These are phyloP conservation scores for Lactarius hatsudake DNA, from an alignment of 768 basidiomycete species.

Conservation along the genomic window DNA sequence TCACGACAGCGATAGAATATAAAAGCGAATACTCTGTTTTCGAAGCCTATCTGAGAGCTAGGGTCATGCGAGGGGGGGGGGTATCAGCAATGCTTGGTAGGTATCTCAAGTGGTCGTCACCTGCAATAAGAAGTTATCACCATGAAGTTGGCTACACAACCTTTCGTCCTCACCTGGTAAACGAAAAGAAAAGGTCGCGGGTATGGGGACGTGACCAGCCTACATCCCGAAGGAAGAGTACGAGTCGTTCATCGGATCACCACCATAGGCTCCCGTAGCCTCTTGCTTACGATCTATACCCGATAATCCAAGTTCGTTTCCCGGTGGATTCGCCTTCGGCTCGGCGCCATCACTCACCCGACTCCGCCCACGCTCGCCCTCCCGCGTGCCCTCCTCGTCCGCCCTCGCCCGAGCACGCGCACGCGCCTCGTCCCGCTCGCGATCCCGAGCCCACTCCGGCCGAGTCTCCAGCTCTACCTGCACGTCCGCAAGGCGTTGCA, in stretches of 20 bases:
- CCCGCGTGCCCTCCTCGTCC: background rate
- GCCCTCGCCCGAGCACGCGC: background rate
- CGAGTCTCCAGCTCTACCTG: conserved; percentile 28
- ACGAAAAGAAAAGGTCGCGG: background rate
- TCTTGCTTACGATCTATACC: conserved; percentile 20
- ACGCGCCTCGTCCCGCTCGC: background rate
- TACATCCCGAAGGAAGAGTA: conserved; percentile 11
- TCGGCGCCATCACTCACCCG: background rate
- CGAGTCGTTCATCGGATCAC: conserved; percentile 4
- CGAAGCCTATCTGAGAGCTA: background rate
- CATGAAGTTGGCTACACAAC: background rate
- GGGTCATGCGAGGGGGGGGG: background rate
- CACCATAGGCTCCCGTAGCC: background rate
- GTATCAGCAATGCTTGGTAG: background rate
- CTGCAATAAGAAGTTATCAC: background rate
- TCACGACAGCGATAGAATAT: background rate
- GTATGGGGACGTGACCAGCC: background rate
- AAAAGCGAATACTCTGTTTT: no score
- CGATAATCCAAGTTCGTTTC: conserved; percentile 14
- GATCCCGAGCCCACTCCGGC: background rate
- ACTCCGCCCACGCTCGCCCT: background rate
- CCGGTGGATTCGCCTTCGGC: background rate
- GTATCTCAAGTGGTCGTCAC: background rate
- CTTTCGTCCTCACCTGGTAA: background rate
- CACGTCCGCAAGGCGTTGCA: conserved; percentile 22